phyloP scores from a whole-genome alignment of 345 rosid genomes.

The Melastoma malabathricum region DNA sequence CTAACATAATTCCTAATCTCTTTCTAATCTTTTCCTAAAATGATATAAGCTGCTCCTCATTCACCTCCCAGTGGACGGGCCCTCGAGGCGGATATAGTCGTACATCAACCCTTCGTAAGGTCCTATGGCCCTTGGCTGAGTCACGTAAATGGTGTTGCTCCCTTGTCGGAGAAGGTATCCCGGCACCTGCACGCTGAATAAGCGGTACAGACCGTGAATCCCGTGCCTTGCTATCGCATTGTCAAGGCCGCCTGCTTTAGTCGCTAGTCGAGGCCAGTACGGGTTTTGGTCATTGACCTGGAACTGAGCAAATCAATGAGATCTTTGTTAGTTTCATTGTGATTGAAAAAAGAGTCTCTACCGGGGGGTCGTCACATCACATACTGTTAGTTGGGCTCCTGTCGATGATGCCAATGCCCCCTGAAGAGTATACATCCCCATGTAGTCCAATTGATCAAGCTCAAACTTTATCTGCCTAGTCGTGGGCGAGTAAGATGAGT shows the following conservation, averaged over 20 bases:
- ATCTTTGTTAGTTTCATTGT: not conserved
- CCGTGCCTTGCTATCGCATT: conserved; percentile 11
- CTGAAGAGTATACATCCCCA: conserved; percentile 5
- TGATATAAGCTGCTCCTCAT: too few relatives aligned
- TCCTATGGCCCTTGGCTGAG: conserved; percentile 12
- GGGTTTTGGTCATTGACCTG: conserved; percentile 4
- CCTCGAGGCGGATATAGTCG: conserved; percentile 31
- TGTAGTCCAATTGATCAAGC: not conserved
- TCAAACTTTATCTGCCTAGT: conserved; percentile 7
- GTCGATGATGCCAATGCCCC: conserved; percentile 8
- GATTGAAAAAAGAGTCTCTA: not conserved
- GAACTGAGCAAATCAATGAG: not conserved
- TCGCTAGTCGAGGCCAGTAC: not conserved
- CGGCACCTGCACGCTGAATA: too few relatives aligned
- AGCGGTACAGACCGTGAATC: too few relatives aligned
- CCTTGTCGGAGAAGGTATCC: conserved; percentile 7
- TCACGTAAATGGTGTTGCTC: conserved; percentile 16
- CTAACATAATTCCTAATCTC: too few relatives aligned
- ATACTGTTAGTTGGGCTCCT: not conserved
- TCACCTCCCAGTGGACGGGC: too few relatives aligned
- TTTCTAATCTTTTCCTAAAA: too few relatives aligned
- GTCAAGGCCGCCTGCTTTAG: conserved; percentile 2
- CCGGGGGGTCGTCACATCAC: too few relatives aligned
- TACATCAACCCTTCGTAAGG: conserved; percentile 30
- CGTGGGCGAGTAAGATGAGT: not conserved